Evolutionary conservation across 345 rosid genomes (phyloP).

Genomic region (Eucalyptus marginata): DNA sequence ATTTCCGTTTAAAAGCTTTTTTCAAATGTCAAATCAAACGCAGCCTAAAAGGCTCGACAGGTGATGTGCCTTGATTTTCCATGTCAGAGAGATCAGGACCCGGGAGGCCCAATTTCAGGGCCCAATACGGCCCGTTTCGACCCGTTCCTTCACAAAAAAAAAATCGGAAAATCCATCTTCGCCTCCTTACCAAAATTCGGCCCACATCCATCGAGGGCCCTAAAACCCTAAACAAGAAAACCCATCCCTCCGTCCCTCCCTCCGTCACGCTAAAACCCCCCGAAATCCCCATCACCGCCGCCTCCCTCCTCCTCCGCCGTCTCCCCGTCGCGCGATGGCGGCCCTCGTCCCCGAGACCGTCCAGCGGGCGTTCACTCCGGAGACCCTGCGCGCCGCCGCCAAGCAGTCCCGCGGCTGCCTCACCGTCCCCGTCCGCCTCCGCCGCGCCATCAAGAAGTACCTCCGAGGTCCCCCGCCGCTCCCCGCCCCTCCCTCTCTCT

Average conservation of each 20-base stretch:
- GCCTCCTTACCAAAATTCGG: background rate
- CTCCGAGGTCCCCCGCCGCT: slow-evolving; percentile 37
- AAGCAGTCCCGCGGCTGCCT: slow-evolving; percentile 68
- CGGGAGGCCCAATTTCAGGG: background rate
- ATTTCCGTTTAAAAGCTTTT: background rate
- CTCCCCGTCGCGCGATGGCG: slow-evolving; percentile 16
- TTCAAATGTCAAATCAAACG: background rate
- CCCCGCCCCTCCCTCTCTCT: background rate
- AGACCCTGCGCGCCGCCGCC: slow-evolving; percentile 54
- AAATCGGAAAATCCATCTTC: background rate
- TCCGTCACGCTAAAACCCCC: background rate
- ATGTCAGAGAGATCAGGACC: background rate
- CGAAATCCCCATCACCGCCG: background rate
- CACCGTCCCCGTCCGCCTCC: slow-evolving; percentile 67
- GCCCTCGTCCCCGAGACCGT: slow-evolving; percentile 20
- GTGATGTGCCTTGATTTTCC: background rate
- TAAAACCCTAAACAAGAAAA: background rate
- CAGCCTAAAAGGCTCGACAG: background rate
- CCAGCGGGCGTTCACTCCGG: slow-evolving; percentile 33
- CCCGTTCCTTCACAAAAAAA: background rate
- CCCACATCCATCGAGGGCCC: background rate
- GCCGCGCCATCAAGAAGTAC: slow-evolving; percentile 77
- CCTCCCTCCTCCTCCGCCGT: background rate
- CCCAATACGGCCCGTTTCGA: background rate
- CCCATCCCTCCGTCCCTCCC: background rate